These are phyloP conservation scores for Tuber microsphaerosporum DNA, from an alignment of 495 filamentous ascomycete species.

Conservation along the genomic window DNA sequence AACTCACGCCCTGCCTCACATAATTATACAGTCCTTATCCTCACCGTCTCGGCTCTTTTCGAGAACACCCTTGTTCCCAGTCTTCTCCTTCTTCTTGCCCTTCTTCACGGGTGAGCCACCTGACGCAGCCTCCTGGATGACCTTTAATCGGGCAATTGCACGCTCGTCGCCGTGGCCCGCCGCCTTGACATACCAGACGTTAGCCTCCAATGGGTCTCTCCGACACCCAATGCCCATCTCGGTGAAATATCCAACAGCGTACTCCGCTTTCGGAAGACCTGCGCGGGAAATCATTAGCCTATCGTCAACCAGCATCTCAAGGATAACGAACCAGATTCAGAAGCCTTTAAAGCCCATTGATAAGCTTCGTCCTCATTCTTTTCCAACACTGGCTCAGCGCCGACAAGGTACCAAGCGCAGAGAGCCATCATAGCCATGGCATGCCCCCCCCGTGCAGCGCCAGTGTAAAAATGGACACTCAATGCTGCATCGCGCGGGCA, in stretches of 20 bases:
- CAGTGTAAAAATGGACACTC: conserved; percentile 95
- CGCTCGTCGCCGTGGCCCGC: conserved; percentile 87
- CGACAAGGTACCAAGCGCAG: conserved; percentile 97
- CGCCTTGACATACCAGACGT: conserved; percentile 96
- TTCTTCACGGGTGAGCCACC: conserved; percentile 55
- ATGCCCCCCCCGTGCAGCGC: conserved; percentile 75
- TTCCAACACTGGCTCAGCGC: conserved; percentile 83
- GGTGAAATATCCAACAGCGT: conserved; percentile 93
- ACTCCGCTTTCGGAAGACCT: conserved; percentile 90
- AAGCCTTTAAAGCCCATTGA: conserved; percentile 86
- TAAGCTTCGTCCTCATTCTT: conserved; percentile 95
- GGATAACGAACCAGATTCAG: conserved; percentile 63
- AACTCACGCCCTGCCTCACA: conserved; percentile 44
- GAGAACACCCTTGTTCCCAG: conserved; percentile 19
- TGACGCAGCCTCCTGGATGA: conserved; percentile 76
- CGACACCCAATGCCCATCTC: conserved; percentile 97
- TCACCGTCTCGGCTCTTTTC: conserved; percentile 43
- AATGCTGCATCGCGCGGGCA: conserved; percentile 88
- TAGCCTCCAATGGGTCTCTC: conserved; percentile 85
- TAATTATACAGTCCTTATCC: conserved; percentile 55
- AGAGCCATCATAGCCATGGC: conserved; percentile 95
- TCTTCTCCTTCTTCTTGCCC: conserved; percentile 49
- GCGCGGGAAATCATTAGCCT: conserved; percentile 15
- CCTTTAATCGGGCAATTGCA: conserved; percentile 74
- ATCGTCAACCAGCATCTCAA: conserved; percentile 9